Base-by-base conservation (phyloP, 2,329 filamentous ascomycete genomes). In the Stachybotrys elegans region DNA sequence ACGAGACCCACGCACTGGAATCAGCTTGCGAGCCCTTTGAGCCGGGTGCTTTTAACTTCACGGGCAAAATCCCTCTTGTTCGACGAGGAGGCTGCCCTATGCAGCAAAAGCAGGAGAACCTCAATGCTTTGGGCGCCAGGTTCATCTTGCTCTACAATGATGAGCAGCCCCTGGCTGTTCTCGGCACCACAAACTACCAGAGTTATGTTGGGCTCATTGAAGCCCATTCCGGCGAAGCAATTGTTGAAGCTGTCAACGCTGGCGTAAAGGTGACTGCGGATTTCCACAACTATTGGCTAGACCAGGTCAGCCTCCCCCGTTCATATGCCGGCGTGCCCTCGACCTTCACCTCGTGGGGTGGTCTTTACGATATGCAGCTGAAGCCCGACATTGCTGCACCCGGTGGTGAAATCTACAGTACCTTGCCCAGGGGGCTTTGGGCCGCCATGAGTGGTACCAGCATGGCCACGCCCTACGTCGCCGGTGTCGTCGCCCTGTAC, bases 401-500 rank as follows among this genome's bases (percentile, higher is more conserved):
- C 3, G 69, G 70, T 38, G 65, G 65, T 21, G 59, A 66, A 2
- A 55, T 57, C 36, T 61, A 69, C 36, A 69, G 67, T 13, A 72
- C 70, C 5, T 74, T 65, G 40, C 64, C 67, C 3, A 54, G 40
- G 23, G 48, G 32, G 6, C 36, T 23, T 6, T 59, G 59, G 42
- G 61, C 61, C 4, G 60, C 73, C 6, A 57, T 69, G 23, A 68
- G 63, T 40, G 73, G 73, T 36, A 76, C 73, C 1, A 72, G 69
- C 3, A 75, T 76, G 72, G 66, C 71, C 4, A 64, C 63, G 37
- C 71, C 71, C 3, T 70, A 70, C 44, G 60, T 72, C 5, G 71
- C 71, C 22, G 71, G 69, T 20, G 57, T 67, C 21, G 63, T 63
- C 3, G 65, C 63, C 17, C 55, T 68, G n/a, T 67, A 62, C 37